Base-by-base conservation (phyloP, 2,329 filamentous ascomycete species). In the Colletotrichum liaoningense region DNA sequence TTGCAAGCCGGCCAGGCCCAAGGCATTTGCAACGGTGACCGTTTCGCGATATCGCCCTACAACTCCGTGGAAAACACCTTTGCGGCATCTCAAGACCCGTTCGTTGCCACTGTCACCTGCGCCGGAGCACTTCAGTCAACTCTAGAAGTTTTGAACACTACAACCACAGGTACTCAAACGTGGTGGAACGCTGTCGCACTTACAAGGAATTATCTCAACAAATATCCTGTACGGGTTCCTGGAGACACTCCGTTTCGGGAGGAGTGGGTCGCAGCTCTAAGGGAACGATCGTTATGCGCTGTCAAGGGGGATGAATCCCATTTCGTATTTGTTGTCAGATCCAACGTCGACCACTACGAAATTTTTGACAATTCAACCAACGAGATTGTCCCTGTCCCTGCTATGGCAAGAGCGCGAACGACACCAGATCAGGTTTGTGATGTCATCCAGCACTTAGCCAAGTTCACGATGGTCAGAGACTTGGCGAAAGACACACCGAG, bases 181-280 rank as follows among this genome's bases (percentile, higher is more conserved):
- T 60, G 57, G 57, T 60, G 57, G 57, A 60, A 19, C 33, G 28
- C 57, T 60, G 57, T 60, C 57, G 57, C 33, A 22, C 57, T 60
- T n/a, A 60, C 30, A 38, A 22, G 33, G 2, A 60, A 38, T 60
- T 60, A 38, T 22, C 57, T 60, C 28, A 35, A 38, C 57, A 60
- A 42, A 60, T 60, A 60, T 22, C 57, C 57, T 60, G 11, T 60
- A 11, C 33, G 24, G 8, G 16, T 60, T 38, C 28, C 57, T 8
- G 24, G 6, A 60, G 57, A 60, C 19, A 42, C 12, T 7, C 57
- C 57, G 30, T 60, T 26, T 26, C 26, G 26, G 26, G 26, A 26
- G 26, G 26, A 26, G 26, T 26, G 26, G 26, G 26, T 26, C 26
- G 26, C 26, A 26, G 26, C 26, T 26, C 26, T 26, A 26, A 26